A percentile compares a stretch with the other conserved stretches of the same genome.
Evolutionary conservation across 2,329 filamentous ascomycete species (phyloP).

Genomic region (Alternaria panax): DNA sequence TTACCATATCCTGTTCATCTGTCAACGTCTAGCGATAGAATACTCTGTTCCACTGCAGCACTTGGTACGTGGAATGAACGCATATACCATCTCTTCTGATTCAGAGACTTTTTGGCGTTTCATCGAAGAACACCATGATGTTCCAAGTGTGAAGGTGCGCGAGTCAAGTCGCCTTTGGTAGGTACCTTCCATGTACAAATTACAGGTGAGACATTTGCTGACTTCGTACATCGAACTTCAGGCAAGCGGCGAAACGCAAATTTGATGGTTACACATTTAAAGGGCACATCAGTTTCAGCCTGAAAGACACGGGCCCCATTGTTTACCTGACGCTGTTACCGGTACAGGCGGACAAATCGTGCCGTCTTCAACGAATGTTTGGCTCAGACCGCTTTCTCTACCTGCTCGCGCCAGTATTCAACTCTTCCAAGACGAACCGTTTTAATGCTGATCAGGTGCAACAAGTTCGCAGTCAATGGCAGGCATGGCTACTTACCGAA

Average conservation of each 20-base stretch:
- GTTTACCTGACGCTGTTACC: conserved; percentile 38
- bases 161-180: conserved; percentile 36
- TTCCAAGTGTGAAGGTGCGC: conserved; percentile 8
- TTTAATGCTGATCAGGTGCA: conserved; percentile 19
- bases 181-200: too few species aligned
- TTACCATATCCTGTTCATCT: conserved; percentile 47
- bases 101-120: conserved; percentile 32
- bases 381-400: conserved; percentile 54
- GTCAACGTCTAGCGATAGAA: conserved; percentile 34
- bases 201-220: too few species aligned
- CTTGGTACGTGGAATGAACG: conserved; percentile 22
- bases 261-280: conserved; percentile 47
- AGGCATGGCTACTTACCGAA: conserved; percentile 45
- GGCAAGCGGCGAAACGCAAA: conserved; percentile 17
- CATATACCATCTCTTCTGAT: conserved; percentile 9
- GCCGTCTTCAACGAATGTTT: conserved; percentile 48
- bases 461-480: conserved; percentile 34
- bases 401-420: conserved; percentile 45
- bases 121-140: conserved; percentile 7
- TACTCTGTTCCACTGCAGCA: conserved; percentile 18
- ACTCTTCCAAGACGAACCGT: conserved; percentile 17
- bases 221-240: too few species aligned
- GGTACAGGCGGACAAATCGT: conserved; percentile 41
- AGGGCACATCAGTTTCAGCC: conserved; percentile 35
- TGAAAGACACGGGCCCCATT: conserved; percentile 20